Conservation (phyloP, 352 stramenopile species). For the Phytophthora hybrid region DNA sequence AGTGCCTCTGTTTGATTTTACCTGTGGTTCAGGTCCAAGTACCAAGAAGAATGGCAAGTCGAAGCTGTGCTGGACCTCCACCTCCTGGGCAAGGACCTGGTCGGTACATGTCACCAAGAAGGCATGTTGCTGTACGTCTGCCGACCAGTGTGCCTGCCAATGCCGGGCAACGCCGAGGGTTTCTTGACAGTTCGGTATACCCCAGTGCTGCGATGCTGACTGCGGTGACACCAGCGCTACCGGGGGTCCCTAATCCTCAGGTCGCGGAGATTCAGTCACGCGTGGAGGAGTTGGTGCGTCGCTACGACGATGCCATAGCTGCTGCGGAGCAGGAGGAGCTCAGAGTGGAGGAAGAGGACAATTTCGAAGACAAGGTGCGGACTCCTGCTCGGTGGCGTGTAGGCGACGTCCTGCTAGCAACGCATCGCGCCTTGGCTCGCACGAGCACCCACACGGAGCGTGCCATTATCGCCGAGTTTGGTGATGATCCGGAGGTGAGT, state of each 20-base stretch:
- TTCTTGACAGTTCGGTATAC: constrained; percentile 5
- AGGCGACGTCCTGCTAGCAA: constrained; percentile 68
- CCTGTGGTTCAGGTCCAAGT: background rate
- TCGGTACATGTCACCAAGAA: constrained; percentile 33
- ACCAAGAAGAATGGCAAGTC: constrained; percentile 26
- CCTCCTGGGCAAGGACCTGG: constrained; percentile 18
- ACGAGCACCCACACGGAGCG: constrained; percentile 64
- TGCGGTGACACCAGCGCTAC: background rate
- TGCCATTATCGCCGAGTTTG: constrained; percentile 64
- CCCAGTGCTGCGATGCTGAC: constrained; percentile 26
- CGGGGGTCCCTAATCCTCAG: constrained; percentile 46
- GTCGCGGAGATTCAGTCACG: constrained; percentile 74
- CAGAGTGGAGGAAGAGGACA: constrained; percentile 39
- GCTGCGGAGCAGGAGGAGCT: constrained; percentile 27
- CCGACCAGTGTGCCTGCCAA: constrained; percentile 21
- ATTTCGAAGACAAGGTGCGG: constrained; percentile 36
- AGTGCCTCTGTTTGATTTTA: constrained; percentile 11
- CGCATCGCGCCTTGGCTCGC: constrained; percentile 66
- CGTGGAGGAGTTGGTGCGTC: constrained; percentile 73
- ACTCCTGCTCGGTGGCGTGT: constrained; percentile 61
- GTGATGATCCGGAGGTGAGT: constrained; percentile 55
- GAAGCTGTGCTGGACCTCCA: constrained; percentile 15
- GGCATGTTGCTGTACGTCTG: constrained; percentile 18
- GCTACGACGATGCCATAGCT: constrained; percentile 61
- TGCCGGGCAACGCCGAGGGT: background rate